phyloP scores from a whole-genome alignment of 2,329 filamentous ascomycete species.

The Helotiales sp. region DNA sequence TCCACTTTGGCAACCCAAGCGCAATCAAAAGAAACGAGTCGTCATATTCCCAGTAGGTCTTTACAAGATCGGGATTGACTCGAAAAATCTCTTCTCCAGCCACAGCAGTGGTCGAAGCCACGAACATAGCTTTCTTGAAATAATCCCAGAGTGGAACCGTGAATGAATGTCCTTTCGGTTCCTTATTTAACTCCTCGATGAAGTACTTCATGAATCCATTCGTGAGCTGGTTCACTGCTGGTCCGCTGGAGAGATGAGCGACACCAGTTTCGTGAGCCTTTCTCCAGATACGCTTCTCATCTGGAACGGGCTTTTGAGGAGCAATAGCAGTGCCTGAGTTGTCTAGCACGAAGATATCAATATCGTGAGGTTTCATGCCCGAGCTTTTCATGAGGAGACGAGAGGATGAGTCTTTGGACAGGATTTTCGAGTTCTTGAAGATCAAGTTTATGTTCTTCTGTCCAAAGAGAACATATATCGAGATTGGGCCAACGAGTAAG shows the following conservation, averaged over 20 bases:
- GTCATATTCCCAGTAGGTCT: conserved; percentile 20
- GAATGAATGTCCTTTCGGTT: not conserved
- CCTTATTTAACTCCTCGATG: conserved; percentile 7
- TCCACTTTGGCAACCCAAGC: conserved; percentile 14
- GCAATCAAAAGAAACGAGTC: conserved; percentile 9
- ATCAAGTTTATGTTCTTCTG: conserved; percentile 20
- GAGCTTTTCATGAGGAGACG: conserved; percentile 15
- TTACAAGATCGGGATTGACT: conserved; percentile 14
- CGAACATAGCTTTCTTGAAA: conserved; percentile 16
- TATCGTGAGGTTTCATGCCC: conserved; percentile 14
- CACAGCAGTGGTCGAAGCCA: conserved; percentile 12
- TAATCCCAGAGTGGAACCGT: conserved; percentile 10
- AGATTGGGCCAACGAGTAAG: conserved; percentile 12
- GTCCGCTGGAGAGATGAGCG: conserved; percentile 6
- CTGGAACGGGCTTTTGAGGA: conserved; percentile 10
- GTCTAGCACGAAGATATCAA: conserved; percentile 7
- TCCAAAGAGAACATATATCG: conserved; percentile 18
- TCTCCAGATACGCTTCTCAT: conserved; percentile 19
- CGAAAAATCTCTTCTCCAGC: conserved; percentile 13
- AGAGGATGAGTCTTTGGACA: conserved; percentile 13
- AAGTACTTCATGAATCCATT: conserved; percentile 14
- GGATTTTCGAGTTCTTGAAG: conserved; percentile 15
- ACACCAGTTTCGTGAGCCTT: conserved; percentile 14
- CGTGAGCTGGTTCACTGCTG: conserved; percentile 12
- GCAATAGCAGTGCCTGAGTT: conserved; percentile 10